A percentile compares a stretch with the other conserved stretches of the same genome.
These are phyloP conservation scores for Scortechinia acanthostroma DNA, from an alignment of 2,329 filamentous ascomycete genomes.

Conservation along the genomic window DNA sequence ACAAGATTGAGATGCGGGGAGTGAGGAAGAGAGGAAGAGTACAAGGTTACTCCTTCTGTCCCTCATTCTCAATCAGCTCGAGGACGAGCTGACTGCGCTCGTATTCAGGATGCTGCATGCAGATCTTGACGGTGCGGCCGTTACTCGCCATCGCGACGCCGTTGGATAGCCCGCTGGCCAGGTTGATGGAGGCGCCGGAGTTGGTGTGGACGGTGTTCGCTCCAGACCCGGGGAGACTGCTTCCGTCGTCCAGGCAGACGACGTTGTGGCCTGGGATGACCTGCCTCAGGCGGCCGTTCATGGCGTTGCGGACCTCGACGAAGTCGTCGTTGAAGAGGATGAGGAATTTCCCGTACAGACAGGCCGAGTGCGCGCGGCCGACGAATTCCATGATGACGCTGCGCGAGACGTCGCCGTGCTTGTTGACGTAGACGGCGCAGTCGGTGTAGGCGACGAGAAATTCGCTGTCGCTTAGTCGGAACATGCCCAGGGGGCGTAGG, in stretches of 20 bases:
- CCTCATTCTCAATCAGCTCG: constrained; percentile 87
- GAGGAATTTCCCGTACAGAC: constrained; percentile 84
- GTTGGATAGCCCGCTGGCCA: constrained; percentile 23
- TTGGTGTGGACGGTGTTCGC: constrained; percentile 4
- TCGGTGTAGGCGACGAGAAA: constrained; percentile 92
- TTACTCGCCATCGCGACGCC: constrained; percentile 29
- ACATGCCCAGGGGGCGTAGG: constrained; percentile 88
- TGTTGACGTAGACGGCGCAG: constrained; percentile 95
- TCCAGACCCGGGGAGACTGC: constrained; percentile 51
- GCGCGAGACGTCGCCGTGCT: constrained; percentile 89
- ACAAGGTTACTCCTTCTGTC: constrained; percentile 34
- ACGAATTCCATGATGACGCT: constrained; percentile 98
- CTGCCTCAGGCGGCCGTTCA: constrained; percentile 87
- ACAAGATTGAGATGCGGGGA: background rate
- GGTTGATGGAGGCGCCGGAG: constrained; percentile 12
- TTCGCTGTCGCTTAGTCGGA: constrained; percentile 83
- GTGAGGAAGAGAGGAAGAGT: background rate
- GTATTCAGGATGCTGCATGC: constrained; percentile 87
- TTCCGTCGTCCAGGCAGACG: constrained; percentile 79
- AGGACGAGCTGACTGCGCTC: constrained; percentile 80
- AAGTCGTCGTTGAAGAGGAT: constrained; percentile 93
- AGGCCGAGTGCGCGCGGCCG: constrained; percentile 74
- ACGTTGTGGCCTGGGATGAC: constrained; percentile 90
- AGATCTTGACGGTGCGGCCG: constrained; percentile 81
- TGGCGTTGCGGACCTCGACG: constrained; percentile 91